These are phyloP conservation scores for Aspergillus hiratsukae DNA, from an alignment of 2,329 filamentous ascomycete species.

Conservation along the genomic window DNA sequence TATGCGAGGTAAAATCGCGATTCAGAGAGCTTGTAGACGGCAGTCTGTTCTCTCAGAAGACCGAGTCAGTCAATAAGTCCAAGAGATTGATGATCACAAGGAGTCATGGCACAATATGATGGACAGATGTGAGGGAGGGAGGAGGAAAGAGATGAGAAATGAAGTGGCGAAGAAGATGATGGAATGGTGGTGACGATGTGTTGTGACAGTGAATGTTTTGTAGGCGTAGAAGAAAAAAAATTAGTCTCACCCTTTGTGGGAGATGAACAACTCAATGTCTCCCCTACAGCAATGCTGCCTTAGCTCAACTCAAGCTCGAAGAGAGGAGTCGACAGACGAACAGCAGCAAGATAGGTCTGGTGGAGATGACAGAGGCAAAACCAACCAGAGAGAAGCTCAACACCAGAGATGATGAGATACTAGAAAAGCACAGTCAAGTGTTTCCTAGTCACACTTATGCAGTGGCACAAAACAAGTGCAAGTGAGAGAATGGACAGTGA, in stretches of 20 bases:
- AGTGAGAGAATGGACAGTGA: conserved; percentile 17
- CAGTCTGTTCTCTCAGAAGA: conserved; percentile 20
- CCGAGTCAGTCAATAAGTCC: conserved; percentile 8
- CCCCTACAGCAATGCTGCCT: conserved; percentile 52
- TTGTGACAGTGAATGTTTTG: background rate
- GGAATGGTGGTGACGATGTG: conserved; percentile 15
- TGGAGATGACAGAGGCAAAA: conserved; percentile 4
- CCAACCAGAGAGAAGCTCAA: conserved; percentile 7
- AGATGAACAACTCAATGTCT: conserved; percentile 99
- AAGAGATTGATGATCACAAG: background rate
- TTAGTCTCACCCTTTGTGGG: conserved; percentile 58
- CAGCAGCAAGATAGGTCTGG: conserved; percentile 1
- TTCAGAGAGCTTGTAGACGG: conserved; percentile 13
- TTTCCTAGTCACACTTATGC: conserved; percentile 24
- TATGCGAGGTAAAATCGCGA: background rate
- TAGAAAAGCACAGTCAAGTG: conserved; percentile 38
- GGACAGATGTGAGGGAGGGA: background rate
- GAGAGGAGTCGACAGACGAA: background rate
- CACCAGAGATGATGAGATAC: conserved; percentile 7
- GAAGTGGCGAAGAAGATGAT: conserved; percentile 3
- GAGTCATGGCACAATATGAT: background rate
- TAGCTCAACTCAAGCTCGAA: background rate
- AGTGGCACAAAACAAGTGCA: conserved; percentile 9
- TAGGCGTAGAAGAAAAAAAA: conserved; percentile 8
- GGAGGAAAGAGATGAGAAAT: background rate